Conservation (phyloP, 306 rosid genomes). For the Luffa acutangula region DNA sequence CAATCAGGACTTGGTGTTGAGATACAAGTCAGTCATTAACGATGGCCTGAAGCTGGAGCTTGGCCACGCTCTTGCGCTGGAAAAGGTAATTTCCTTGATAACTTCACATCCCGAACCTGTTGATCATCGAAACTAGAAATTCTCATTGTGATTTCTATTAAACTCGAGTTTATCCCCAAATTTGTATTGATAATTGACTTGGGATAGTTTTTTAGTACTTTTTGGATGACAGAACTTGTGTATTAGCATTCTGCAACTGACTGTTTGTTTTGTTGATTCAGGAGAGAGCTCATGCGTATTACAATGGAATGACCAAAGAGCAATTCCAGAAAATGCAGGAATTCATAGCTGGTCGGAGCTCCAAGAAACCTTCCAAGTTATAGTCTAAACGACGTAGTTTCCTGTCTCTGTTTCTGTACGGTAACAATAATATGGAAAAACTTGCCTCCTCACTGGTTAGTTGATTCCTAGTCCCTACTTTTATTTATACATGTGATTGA, state of each 20-base stretch:
- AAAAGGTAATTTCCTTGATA: slow-evolving; percentile 44
- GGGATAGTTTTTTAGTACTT: background rate
- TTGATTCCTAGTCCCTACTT: background rate
- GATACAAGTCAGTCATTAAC: slow-evolving; percentile 71
- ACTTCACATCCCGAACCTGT: background rate
- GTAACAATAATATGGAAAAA: background rate
- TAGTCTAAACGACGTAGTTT: slow-evolving; percentile 19
- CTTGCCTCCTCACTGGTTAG: background rate
- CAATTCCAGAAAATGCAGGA: slow-evolving; percentile 86
- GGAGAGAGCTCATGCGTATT: slow-evolving; percentile 75
- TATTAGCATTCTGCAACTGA: background rate
- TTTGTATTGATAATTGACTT: background rate
- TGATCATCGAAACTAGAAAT: background rate
- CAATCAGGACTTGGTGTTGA: slow-evolving; percentile 66
- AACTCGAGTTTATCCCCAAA: background rate
- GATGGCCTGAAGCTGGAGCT: slow-evolving; percentile 80
- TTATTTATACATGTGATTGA: background rate
- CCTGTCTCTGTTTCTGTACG: background rate
- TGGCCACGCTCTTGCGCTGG: slow-evolving; percentile 59
- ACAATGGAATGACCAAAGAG: slow-evolving; percentile 77
- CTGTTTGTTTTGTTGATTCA: slow-evolving; percentile 7
- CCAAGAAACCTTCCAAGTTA: slow-evolving; percentile 63
- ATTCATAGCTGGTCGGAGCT: slow-evolving; percentile 68
- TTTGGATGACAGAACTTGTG: background rate
- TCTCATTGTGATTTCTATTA: background rate